Evolutionary conservation across 768 basidiomycete genomes (phyloP).

Genomic region (Boletellus emodensis): DNA sequence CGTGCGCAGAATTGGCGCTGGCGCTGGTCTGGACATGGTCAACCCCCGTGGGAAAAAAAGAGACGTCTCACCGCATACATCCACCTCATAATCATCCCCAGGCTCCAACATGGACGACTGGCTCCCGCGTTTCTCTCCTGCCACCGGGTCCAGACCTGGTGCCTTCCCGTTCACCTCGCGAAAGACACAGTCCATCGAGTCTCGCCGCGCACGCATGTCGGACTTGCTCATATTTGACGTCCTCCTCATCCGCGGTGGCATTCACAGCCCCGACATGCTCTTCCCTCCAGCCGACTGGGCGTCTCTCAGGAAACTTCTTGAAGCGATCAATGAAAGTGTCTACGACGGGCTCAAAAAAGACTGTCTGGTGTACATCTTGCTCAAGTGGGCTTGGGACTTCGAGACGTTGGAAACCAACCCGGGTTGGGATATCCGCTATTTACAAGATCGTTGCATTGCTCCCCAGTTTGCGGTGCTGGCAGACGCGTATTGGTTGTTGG

Average conservation of each 20-base stretch:
- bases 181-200: conserved; percentile 53
- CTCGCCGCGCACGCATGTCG: conserved; percentile 55
- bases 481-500: conserved; percentile 85
- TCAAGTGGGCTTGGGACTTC: conserved; percentile 75
- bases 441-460: conserved; percentile 56
- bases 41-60: conserved; percentile 1
- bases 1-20: conserved; percentile 5
- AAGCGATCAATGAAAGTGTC: conserved; percentile 53
- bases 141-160: conserved; percentile 20
- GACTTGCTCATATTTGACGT: conserved; percentile 73
- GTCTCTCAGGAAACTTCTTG: conserved; percentile 53
- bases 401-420: conserved; percentile 47
- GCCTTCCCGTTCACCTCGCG: conserved; percentile 59
- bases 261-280: conserved; percentile 53
- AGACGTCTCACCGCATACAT: neutral
- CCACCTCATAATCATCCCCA: neutral
- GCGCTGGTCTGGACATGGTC: conserved; percentile 9
- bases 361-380: conserved; percentile 73
- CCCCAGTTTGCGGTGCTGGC: conserved; percentile 72
- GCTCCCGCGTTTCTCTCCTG: conserved; percentile 46
- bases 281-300: conserved; percentile 64
- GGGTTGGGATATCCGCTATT: conserved; percentile 38
- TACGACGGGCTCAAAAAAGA: conserved; percentile 80
- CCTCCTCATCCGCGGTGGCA: conserved; percentile 60
- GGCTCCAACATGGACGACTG: conserved; percentile 21